phyloP scores from a whole-genome alignment of 2,329 filamentous ascomycete genomes.

The Rutstroemia sydowiana region DNA sequence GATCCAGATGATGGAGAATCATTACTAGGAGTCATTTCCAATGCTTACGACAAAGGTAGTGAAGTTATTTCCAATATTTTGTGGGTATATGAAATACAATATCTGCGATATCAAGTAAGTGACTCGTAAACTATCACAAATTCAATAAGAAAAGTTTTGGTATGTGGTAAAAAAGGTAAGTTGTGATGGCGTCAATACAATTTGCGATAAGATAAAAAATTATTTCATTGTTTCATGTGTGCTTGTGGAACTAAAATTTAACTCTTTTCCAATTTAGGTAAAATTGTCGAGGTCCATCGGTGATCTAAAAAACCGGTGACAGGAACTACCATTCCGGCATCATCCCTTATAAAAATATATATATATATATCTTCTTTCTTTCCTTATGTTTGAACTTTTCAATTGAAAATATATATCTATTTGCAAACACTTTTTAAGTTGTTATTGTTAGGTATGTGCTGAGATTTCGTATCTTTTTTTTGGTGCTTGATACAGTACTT shows the following conservation, averaged over 20 bases:
- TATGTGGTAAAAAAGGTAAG: too few species aligned
- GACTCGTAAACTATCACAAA: background rate
- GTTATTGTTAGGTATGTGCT: too few species aligned
- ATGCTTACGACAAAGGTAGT: background rate
- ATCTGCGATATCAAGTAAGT: background rate
- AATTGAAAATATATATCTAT: too few species aligned
- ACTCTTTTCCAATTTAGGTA: conserved; percentile 19
- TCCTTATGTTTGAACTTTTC: too few species aligned
- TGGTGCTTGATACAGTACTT: too few species aligned
- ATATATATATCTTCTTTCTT: too few species aligned
- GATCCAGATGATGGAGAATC: conserved; percentile 1
- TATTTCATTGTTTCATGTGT: background rate
- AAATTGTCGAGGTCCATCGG: conserved; percentile 20
- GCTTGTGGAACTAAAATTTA: background rate
- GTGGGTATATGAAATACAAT: too few species aligned
- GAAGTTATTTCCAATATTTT: too few species aligned
- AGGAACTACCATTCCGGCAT: background rate
- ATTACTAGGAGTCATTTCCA: conserved; percentile 15
- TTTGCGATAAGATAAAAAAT: conserved; percentile 9
- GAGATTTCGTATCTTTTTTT: too few species aligned
- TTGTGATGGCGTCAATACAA: background rate
- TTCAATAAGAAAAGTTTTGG: background rate
- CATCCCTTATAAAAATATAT: too few species aligned
- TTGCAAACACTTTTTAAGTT: too few species aligned
- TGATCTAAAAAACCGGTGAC: background rate